Evolutionary conservation across 805 yeast genomes (phyloP), one percentile per base, ranked within the genome.

Genomic region (Yamadazyma nakazawae): DNA sequence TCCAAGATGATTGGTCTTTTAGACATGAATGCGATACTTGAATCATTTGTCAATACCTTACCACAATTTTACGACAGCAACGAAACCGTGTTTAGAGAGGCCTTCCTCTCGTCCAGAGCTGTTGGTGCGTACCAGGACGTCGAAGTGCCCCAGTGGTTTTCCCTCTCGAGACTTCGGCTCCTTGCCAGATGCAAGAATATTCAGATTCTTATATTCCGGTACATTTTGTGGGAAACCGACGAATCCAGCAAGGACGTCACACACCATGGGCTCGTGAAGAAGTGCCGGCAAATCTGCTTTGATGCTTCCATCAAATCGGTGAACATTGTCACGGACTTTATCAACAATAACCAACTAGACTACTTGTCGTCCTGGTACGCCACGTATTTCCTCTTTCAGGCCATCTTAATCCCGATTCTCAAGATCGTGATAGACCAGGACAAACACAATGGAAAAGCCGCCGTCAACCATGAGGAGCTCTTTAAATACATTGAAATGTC

Each of bases 1-100:
- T 53, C 58, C 7, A 56, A 54, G 34, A 56, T 56, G 60, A 51
- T 56, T 32, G 60, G 60, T 6, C 49, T 56, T 34, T 41, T 56
- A 10, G 60, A 56, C 45, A 56, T 56, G 57, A 54, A 54, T 40
- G 54, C 51, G 24, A 34, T 56, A 12, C 46, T 56, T n/a, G 53
- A 51, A 5, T 37, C 42, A 7, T 56, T 56, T 36, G 37, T 53
- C 13, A 45, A 35, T 11, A 45, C 44, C 3, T 40, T 56, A 18
- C 60, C 60, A 1, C 24, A 28, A 21, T 56, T 41, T 45, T 56
- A 48, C 36, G 43, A 48, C 44, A 56, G 53, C 47, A 48, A 54
- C 42, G 53, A 51, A 40, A 31, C 28, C 5, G 39, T 35, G 16
- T 45, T 54, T 16, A 43, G 39, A 18, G 9, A 34, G 12, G 50